These are phyloP conservation scores for Alisma plantagoaquatica DNA, from an alignment of 106 monocot genomes.

Conservation along the genomic window DNA sequence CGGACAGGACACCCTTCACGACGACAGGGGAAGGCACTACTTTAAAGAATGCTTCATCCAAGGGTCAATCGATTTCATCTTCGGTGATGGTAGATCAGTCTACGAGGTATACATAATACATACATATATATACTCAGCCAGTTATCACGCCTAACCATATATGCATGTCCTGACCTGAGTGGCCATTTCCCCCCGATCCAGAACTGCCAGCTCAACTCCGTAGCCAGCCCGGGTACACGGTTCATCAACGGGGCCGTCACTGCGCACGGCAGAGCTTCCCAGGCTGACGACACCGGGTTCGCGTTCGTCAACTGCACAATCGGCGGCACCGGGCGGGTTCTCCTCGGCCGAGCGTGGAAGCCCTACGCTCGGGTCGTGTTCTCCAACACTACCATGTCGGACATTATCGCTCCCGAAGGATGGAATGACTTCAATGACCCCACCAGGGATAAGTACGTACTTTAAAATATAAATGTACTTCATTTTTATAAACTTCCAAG, in stretches of 20 bases:
- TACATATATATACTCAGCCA: background rate
- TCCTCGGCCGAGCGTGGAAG: constrained; percentile 84
- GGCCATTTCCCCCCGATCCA: constrained; percentile 4
- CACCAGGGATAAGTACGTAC: constrained; percentile 55
- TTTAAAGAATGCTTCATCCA: constrained; percentile 87
- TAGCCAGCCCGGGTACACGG: constrained; percentile 54
- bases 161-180: background rate
- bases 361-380: constrained; percentile 72
- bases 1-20: constrained; percentile 87
- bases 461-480: no score
- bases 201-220: constrained; percentile 67
- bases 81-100: constrained; percentile 70
- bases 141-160: no score
- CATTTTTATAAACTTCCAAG: no score
- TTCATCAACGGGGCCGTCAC: constrained; percentile 59
- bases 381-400: constrained; percentile 60
- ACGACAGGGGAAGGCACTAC: constrained; percentile 80
- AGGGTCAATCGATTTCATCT: constrained; percentile 95
- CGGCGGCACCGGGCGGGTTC: constrained; percentile 74
- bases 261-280: constrained; percentile 40
- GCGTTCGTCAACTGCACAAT: constrained; percentile 70
- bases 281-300: constrained; percentile 63
- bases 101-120: constrained; percentile 52
- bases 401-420: constrained; percentile 69
- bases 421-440: constrained; percentile 91